Conservation (phyloP, 2,329 filamentous ascomycete genomes). For the Penicillium hordei region DNA sequence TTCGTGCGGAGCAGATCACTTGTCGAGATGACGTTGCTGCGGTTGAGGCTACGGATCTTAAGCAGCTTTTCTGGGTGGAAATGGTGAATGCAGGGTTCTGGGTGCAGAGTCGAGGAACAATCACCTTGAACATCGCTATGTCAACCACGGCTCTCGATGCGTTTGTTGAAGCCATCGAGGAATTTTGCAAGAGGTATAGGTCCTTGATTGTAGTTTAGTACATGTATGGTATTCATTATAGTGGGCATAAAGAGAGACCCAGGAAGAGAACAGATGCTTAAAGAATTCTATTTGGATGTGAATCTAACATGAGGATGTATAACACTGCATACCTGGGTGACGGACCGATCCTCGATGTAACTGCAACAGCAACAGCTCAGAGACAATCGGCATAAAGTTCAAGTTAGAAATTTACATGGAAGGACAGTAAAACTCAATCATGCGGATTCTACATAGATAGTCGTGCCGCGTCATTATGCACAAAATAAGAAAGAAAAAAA, state of each 20-base stretch:
- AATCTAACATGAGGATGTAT: background rate
- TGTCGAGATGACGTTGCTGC: slow-evolving; percentile 1
- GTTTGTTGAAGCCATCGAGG: background rate
- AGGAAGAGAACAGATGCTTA: background rate
- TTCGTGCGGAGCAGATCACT: slow-evolving; percentile 2
- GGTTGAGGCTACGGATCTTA: slow-evolving; percentile 2
- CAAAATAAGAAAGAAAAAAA: slow-evolving; percentile 21
- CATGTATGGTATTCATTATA: background rate
- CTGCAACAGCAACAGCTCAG: background rate
- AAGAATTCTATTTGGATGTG: background rate
- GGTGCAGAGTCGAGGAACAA: slow-evolving; percentile 6
- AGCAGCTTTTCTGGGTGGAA: slow-evolving; percentile 9
- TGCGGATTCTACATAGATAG: slow-evolving; percentile 20
- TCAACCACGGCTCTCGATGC: background rate
- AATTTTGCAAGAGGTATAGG: background rate
- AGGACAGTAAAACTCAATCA: slow-evolving; percentile 3
- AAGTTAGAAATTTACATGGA: background rate
- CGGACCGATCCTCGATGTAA: background rate
- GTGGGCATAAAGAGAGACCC: no score
- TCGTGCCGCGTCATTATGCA: slow-evolving; percentile 39
- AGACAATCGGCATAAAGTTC: background rate
- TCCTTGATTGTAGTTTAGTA: background rate
- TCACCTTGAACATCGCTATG: slow-evolving; percentile 7
- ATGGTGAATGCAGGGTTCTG: slow-evolving; percentile 7
- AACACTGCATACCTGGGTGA: background rate